phyloP scores from a whole-genome alignment of 2,329 filamentous ascomycete species.

The Trichoderma sp. region DNA sequence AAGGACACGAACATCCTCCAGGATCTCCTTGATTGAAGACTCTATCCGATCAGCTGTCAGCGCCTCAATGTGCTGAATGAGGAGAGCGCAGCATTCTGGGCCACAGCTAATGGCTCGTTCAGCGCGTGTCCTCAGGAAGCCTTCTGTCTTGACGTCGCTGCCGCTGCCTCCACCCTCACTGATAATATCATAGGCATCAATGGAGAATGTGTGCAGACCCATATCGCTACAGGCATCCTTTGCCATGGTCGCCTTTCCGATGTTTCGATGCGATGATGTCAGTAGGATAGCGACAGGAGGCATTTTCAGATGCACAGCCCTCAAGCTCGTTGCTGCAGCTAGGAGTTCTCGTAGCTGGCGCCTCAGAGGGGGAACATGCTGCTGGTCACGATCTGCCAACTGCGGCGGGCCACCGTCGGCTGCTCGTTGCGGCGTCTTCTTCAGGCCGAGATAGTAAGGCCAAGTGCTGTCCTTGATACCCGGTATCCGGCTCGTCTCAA shows the following conservation, averaged over 20 bases:
- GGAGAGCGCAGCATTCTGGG: conserved; percentile 74
- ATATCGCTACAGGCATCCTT: conserved; percentile 80
- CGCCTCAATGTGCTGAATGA: conserved; percentile 90
- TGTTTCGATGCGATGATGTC: conserved; percentile 87
- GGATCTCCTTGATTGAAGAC: conserved; percentile 77
- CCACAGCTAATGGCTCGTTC: conserved; percentile 90
- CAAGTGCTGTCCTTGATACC: conserved; percentile 75
- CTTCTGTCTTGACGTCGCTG: conserved; percentile 91
- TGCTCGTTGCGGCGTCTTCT: conserved; percentile 57
- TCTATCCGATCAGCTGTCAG: conserved; percentile 90
- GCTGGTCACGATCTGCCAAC: conserved; percentile 48
- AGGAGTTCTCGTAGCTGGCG: conserved; percentile 81
- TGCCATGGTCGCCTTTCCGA: conserved; percentile 85
- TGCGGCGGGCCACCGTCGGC: conserved; percentile 43
- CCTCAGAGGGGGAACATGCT: conserved; percentile 60
- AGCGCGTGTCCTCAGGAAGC: conserved; percentile 81
- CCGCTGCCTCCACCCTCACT: conserved; percentile 83
- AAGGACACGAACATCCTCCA: conserved; percentile 77
- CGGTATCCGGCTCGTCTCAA: conserved; percentile 78
- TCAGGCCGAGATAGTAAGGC: conserved; percentile 86
- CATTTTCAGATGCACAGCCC: conserved; percentile 83
- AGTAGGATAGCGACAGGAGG: conserved; percentile 86
- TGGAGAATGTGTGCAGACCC: conserved; percentile 82
- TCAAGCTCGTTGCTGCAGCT: conserved; percentile 81
- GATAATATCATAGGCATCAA: conserved; percentile 91